Percentiles rank a stretch among this genome's conserved stretches.
phyloP scores from a whole-genome alignment of 352 stramenopile genomes.

The Salisapilia sapeloensis region DNA sequence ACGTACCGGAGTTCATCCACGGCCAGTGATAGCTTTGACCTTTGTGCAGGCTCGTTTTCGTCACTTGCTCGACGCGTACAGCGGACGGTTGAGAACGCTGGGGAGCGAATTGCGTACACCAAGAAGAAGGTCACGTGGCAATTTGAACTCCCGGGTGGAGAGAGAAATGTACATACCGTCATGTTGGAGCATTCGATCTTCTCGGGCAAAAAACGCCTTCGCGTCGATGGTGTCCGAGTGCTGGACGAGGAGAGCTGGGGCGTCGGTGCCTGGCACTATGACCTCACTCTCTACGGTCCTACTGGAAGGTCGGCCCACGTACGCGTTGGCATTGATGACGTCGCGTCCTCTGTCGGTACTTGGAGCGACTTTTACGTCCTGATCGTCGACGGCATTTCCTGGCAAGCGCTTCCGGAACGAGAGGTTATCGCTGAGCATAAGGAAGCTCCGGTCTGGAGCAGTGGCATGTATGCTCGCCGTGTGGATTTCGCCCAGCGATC shows the following conservation, averaged over 20 bases:
- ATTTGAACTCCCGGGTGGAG: conserved; percentile 54
- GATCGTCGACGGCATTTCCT: conserved; percentile 32
- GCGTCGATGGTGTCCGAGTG: conserved; percentile 57
- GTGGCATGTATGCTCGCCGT: conserved; percentile 56
- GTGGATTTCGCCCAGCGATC: conserved; percentile 29
- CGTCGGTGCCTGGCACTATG: conserved; percentile 52
- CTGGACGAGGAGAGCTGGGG: conserved; percentile 55
- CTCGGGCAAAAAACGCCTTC: conserved; percentile 67
- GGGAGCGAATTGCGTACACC: conserved; percentile 52
- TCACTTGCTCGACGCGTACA: too few species aligned
- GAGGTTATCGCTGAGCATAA: conserved; percentile 12
- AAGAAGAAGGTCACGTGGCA: conserved; percentile 79
- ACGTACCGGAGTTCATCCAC: too few species aligned
- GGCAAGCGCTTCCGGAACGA: conserved; percentile 48
- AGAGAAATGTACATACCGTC: conserved; percentile 71
- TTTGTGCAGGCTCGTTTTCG: too few species aligned
- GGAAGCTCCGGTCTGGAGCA: conserved; percentile 49
- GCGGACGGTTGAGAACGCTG: conserved; percentile 71
- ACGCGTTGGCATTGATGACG: conserved; percentile 51
- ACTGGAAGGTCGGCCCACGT: conserved; percentile 17
- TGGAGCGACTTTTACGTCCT: conserved; percentile 61
- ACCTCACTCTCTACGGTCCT: conserved; percentile 27
- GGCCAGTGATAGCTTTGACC: too few species aligned
- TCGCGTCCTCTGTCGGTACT: conserved; percentile 53
- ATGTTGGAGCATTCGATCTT: conserved; percentile 75